Evolutionary conservation across 2,329 filamentous ascomycete species (phyloP).

Genomic region (Stachybotrys chlorohalonatus): DNA sequence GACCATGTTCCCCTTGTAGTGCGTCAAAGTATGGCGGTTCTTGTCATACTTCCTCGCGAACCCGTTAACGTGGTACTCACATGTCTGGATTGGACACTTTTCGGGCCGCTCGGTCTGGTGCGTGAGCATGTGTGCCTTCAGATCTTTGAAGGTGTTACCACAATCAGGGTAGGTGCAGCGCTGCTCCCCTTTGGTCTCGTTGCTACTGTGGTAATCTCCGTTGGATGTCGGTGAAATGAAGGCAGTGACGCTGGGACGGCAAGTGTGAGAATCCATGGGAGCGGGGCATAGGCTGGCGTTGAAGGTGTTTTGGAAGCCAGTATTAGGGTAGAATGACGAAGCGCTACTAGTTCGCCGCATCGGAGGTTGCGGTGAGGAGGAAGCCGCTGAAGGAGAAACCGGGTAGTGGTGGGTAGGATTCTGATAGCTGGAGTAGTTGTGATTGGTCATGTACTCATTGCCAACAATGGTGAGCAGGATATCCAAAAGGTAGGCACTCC

Average conservation of each 20-base stretch:
- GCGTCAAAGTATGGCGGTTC: conserved; percentile 86
- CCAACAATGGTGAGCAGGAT: conserved; percentile 57
- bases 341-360: conserved; percentile 45
- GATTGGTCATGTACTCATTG: conserved; percentile 42
- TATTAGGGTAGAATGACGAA: conserved; percentile 57
- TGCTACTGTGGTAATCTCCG: conserved; percentile 51
- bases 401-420: conserved; percentile 39
- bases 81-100: conserved; percentile 87
- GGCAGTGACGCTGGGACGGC: conserved; percentile 58
- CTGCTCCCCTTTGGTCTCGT: conserved; percentile 58
- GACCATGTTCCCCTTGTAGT: conserved; percentile 97
- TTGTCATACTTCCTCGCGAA: conserved; percentile 96
- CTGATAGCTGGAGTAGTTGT: conserved; percentile 46
- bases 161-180: conserved; percentile 78
- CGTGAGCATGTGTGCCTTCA: conserved; percentile 91
- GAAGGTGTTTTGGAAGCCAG: conserved; percentile 41
- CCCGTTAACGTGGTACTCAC: conserved; percentile 86
- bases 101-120: conserved; percentile 86
- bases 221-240: conserved; percentile 51
- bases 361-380: conserved; percentile 38
- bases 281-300: conserved; percentile 45
- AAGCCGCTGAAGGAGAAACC: conserved; percentile 55
- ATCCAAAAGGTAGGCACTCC: conserved; percentile 44
- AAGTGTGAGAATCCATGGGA: conserved; percentile 34
- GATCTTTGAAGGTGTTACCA: conserved; percentile 78